Conservation (phyloP, 345 rosid genomes). For the Hibiscus mutabilis region DNA sequence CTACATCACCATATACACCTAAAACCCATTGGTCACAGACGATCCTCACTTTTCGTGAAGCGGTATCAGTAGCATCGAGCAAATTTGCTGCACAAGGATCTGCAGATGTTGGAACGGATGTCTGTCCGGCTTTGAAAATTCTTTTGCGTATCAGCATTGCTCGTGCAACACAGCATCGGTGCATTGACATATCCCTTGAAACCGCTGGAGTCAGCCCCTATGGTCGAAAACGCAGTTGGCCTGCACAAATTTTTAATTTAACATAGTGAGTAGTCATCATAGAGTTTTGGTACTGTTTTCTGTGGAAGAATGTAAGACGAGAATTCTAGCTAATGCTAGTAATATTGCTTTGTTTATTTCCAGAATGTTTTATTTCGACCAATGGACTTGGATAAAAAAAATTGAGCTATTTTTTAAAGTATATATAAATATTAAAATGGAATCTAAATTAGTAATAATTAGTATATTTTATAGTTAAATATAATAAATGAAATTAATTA, state of each 20-base stretch:
- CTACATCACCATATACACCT: slow-evolving; percentile 78
- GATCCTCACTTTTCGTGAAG: slow-evolving; percentile 68
- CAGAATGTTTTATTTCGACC: background rate
- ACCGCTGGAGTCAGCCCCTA: slow-evolving; percentile 37
- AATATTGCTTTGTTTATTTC: background rate
- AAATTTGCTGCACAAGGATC: slow-evolving; percentile 5
- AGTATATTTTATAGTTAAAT: too few species aligned
- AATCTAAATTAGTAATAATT: too few species aligned
- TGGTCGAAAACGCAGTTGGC: slow-evolving; percentile 56
- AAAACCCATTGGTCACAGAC: slow-evolving; percentile 96
- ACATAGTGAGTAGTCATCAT: slow-evolving; percentile 18
- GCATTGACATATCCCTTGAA: slow-evolving; percentile 83
- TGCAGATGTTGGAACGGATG: slow-evolving; percentile 43
- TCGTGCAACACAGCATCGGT: slow-evolving; percentile 63
- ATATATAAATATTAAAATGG: too few species aligned
- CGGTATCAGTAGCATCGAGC: slow-evolving; percentile 46
- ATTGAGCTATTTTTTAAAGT: too few species aligned
- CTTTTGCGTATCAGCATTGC: slow-evolving; percentile 75
- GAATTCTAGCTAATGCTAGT: background rate
- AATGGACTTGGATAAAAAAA: too few species aligned
- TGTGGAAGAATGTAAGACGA: background rate
- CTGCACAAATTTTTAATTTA: slow-evolving; percentile 72
- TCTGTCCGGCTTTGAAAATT: slow-evolving; percentile 55
- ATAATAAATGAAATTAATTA: too few species aligned
- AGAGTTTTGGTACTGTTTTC: background rate